phyloP scores from a whole-genome alignment of 2,329 filamentous ascomycete species.

The Penicillium paneum region DNA sequence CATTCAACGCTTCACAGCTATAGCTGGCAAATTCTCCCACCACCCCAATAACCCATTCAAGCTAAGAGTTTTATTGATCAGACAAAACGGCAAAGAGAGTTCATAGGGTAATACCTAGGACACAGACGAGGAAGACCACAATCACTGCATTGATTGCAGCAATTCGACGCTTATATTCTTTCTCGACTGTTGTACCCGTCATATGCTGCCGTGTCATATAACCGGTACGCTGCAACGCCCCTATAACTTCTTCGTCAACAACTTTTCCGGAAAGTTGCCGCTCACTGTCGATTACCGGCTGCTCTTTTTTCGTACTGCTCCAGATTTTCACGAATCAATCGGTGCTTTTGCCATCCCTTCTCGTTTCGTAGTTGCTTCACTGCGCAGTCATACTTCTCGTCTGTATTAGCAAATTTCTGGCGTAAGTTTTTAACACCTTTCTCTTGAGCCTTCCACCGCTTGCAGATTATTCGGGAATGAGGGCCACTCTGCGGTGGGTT shows the following conservation, averaged over 20 bases:
- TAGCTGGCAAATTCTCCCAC: too few relatives aligned
- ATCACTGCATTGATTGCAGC: slow-evolving; percentile 25
- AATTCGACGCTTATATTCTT: slow-evolving; percentile 27
- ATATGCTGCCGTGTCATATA: slow-evolving; percentile 25
- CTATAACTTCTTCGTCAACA: slow-evolving; percentile 24
- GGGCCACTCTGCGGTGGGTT: not conserved
- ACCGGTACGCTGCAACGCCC: slow-evolving; percentile 19
- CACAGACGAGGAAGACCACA: too few relatives aligned
- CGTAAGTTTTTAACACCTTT: slow-evolving; percentile 10
- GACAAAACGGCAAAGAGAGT: too few relatives aligned
- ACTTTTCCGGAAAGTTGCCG: slow-evolving; percentile 25
- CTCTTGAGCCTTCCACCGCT: slow-evolving; percentile 9
- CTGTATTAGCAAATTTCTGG: slow-evolving; percentile 12
- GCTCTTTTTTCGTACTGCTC: slow-evolving; percentile 27
- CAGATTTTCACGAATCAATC: slow-evolving; percentile 23
- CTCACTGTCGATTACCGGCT: slow-evolving; percentile 28
- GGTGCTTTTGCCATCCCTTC: slow-evolving; percentile 20
- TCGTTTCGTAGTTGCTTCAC: slow-evolving; percentile 20
- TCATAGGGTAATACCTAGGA: too few relatives aligned
- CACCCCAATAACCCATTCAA: too few relatives aligned
- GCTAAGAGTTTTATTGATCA: too few relatives aligned
- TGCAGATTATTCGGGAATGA: not conserved
- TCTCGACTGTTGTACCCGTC: too few relatives aligned
- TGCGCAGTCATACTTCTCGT: slow-evolving; percentile 11
- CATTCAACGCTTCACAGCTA: too few relatives aligned